Conservation (phyloP, 2,329 filamentous ascomycete genomes). For the Aspergillus fructus region DNA sequence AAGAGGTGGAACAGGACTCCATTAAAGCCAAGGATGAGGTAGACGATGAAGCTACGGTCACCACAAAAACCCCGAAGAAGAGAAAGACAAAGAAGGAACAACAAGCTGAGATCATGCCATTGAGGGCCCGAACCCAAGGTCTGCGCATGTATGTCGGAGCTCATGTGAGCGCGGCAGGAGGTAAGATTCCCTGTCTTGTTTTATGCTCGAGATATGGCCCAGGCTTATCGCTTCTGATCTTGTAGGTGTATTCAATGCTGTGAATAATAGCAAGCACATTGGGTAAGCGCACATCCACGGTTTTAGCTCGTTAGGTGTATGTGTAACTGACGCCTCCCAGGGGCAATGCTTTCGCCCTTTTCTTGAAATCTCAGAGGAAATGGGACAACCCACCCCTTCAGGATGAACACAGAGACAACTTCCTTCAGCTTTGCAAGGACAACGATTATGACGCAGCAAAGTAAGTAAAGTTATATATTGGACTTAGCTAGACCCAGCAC, state of each 20-base stretch:
- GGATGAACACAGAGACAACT: conserved; percentile 65
- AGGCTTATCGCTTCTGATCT: conserved; percentile 7
- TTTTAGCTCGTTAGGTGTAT: no score
- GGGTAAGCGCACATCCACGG: conserved; percentile 46
- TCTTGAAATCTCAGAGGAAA: conserved; percentile 94
- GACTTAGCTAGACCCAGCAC: neutral
- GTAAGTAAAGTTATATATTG: conserved; percentile 22
- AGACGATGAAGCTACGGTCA: conserved; percentile 46
- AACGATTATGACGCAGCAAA: conserved; percentile 70
- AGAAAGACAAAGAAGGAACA: conserved; percentile 57
- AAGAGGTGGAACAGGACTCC: conserved; percentile 7
- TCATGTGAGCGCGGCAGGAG: conserved; percentile 87
- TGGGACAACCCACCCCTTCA: conserved; percentile 82
- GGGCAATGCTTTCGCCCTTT: conserved; percentile 89
- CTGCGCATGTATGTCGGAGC: conserved; percentile 86
- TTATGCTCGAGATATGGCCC: conserved; percentile 1
- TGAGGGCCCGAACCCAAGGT: conserved; percentile 68
- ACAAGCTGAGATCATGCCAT: conserved; percentile 57
- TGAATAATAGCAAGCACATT: conserved; percentile 74
- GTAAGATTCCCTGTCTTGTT: conserved; percentile 43
- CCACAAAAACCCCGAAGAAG: conserved; percentile 43
- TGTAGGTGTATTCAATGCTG: conserved; percentile 81
- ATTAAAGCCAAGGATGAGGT: conserved; percentile 19
- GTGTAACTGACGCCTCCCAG: conserved; percentile 38
- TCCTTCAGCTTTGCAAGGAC: conserved; percentile 65